phyloP scores from a whole-genome alignment of 768 basidiomycete genomes.

The Panaeolus cyanescens region DNA sequence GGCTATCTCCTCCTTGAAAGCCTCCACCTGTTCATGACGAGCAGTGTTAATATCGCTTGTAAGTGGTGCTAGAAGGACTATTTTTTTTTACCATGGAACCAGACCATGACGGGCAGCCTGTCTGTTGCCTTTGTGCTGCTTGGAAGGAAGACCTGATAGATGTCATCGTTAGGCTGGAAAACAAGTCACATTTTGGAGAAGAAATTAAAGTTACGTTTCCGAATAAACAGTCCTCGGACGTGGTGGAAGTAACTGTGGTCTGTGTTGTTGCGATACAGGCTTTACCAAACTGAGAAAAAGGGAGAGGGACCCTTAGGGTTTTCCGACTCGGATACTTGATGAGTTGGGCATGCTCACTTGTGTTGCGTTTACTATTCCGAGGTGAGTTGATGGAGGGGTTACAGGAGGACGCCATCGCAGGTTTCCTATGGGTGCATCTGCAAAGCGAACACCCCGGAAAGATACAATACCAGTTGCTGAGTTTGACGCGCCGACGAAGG shows the following conservation, averaged over 20 bases:
- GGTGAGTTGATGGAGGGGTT: constrained; percentile 3
- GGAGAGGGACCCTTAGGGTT: no score
- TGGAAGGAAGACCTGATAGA: constrained; percentile 36
- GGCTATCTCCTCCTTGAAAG: constrained; percentile 37
- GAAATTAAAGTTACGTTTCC: constrained; percentile 34
- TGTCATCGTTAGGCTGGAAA: not conserved
- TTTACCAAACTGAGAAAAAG: constrained; percentile 30
- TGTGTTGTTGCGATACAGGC: constrained; percentile 36
- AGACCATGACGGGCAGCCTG: constrained; percentile 41
- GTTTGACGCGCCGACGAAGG: constrained; percentile 3
- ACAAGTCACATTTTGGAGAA: not conserved
- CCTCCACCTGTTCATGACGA: constrained; percentile 35
- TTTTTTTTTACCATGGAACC: constrained; percentile 37
- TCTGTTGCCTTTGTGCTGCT: constrained; percentile 18
- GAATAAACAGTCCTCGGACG: constrained; percentile 45
- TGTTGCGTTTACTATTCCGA: constrained; percentile 6
- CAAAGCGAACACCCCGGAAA: constrained; percentile 6
- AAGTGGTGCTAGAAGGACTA: not conserved
- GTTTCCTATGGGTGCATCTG: constrained; percentile 3
- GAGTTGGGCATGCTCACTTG: not conserved
- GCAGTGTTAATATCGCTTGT: not conserved
- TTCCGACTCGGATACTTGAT: no score
- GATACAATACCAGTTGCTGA: constrained; percentile 5
- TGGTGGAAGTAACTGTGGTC: constrained; percentile 23
- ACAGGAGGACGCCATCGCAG: constrained; percentile 9